Conservation (phyloP, 2,329 filamentous ascomycete genomes). For the Calonectria ilicicola region DNA sequence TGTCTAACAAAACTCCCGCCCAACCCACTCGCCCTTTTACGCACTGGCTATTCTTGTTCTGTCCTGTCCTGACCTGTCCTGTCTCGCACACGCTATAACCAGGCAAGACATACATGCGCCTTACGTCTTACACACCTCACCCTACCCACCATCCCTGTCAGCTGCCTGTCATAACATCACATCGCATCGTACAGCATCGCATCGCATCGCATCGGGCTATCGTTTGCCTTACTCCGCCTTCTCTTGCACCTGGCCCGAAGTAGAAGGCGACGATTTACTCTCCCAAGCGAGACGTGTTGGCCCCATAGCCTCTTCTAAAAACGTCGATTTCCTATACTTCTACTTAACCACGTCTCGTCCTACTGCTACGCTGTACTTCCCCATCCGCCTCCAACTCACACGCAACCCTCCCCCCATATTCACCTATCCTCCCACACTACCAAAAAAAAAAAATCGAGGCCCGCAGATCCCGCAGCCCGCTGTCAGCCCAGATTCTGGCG, state of each 20-base stretch:
- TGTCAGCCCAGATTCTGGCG: slow-evolving; percentile 27
- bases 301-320: slow-evolving; percentile 26
- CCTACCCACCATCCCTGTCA: slow-evolving; percentile 6
- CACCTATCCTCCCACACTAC: background rate
- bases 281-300: slow-evolving; percentile 22
- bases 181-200: slow-evolving; percentile 32
- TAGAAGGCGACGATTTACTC: slow-evolving; percentile 34
- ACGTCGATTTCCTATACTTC: background rate
- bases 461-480: slow-evolving; percentile 11
- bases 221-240: slow-evolving; percentile 25
- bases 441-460: background rate
- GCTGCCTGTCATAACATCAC: slow-evolving; percentile 31
- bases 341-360: background rate
- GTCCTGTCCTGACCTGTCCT: background rate
- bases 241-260: slow-evolving; percentile 23
- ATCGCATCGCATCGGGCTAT: slow-evolving; percentile 24
- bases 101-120: slow-evolving; percentile 17
- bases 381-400: background rate
- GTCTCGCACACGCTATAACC: background rate
- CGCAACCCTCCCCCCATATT: slow-evolving; percentile 2
- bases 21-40: slow-evolving; percentile 9
- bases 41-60: slow-evolving; percentile 2
- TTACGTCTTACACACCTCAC: slow-evolving; percentile 8
- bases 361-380: background rate
- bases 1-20: slow-evolving; percentile 11